A percentile compares a stretch with the other conserved stretches of the same genome.
Evolutionary conservation across 441 rosid genomes (phyloP).

Genomic region (Arabidopsis lyrata): DNA sequence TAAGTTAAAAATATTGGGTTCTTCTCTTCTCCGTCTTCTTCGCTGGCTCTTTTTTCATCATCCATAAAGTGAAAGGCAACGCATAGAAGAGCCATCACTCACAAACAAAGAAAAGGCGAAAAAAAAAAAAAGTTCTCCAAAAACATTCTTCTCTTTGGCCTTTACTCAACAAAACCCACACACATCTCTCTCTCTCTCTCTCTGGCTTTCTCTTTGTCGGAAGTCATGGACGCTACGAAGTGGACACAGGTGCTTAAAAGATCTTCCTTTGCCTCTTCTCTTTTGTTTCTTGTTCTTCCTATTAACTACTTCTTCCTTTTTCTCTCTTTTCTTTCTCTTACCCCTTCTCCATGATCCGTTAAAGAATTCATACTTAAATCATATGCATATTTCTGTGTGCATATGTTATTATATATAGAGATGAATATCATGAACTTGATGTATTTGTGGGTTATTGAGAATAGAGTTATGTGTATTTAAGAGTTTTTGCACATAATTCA

Average conservation of each 20-base stretch:
- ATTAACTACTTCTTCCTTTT: constrained; percentile 24
- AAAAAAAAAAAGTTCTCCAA: constrained; percentile 62
- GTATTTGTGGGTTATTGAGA: constrained; percentile 28
- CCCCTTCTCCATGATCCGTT: constrained; percentile 17
- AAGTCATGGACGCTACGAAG: constrained; percentile 77
- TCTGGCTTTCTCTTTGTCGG: constrained; percentile 58
- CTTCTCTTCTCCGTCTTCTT: constrained; percentile 49
- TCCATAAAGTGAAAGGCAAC: constrained; percentile 66
- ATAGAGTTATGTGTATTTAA: neutral
- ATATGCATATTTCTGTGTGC: constrained; percentile 11
- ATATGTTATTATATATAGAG: constrained; percentile 10
- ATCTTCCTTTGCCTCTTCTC: constrained; percentile 40
- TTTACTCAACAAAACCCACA: constrained; percentile 48
- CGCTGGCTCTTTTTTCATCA: constrained; percentile 46
- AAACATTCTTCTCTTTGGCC: constrained; percentile 58
- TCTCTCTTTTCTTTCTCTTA: constrained; percentile 22
- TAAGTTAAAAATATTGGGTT: constrained; percentile 33
- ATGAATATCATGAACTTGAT: constrained; percentile 5
- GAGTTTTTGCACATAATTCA: constrained; percentile 16
- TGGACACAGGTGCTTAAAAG: constrained; percentile 71
- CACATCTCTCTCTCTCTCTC: constrained; percentile 56
- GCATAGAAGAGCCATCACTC: constrained; percentile 63
- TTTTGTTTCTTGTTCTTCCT: constrained; percentile 29
- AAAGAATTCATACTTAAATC: constrained; percentile 17
- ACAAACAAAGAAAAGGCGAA: constrained; percentile 48